Evolutionary conservation across 225 moss, liverwort and hornwort species (phyloP).

Genomic region (Polytrichum formosum): DNA sequence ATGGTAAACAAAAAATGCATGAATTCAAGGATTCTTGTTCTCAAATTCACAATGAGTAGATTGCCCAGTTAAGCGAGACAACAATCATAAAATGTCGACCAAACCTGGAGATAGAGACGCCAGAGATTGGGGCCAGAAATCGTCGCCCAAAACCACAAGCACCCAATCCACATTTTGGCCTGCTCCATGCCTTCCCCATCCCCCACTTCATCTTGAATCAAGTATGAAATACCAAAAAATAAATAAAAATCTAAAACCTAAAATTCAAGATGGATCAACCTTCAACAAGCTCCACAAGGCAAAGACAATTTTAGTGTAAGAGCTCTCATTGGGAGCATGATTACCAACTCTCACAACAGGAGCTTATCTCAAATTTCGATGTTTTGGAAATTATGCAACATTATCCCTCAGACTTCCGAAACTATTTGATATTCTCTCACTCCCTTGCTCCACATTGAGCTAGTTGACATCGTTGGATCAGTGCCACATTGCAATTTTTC

Average conservation of each 20-base stretch:
- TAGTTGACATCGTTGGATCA: background rate
- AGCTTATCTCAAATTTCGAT: no score
- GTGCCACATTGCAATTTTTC: background rate
- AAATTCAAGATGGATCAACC: background rate
- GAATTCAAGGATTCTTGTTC: background rate
- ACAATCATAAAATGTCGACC: background rate
- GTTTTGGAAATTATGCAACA: background rate
- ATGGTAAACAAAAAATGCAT: no score
- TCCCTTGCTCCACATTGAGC: background rate
- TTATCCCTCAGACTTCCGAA: background rate
- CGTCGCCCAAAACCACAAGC: constrained; percentile 17
- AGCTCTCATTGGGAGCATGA: no score
- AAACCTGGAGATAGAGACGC: constrained; percentile 32
- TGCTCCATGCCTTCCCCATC: constrained; percentile 44
- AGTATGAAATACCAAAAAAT: background rate
- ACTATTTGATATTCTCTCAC: background rate
- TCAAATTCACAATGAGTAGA: background rate
- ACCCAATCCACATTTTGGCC: constrained; percentile 30
- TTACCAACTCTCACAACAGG: no score
- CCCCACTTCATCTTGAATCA: constrained; percentile 3
- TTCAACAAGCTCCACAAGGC: background rate
- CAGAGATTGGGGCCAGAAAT: constrained; percentile 7
- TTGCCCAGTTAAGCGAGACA: background rate
- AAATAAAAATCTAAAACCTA: background rate
- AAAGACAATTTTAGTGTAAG: background rate